Percentiles rank a stretch among this genome's conserved stretches.
phyloP scores from a whole-genome alignment of 805 yeast genomes.

The Candida incommunis region DNA sequence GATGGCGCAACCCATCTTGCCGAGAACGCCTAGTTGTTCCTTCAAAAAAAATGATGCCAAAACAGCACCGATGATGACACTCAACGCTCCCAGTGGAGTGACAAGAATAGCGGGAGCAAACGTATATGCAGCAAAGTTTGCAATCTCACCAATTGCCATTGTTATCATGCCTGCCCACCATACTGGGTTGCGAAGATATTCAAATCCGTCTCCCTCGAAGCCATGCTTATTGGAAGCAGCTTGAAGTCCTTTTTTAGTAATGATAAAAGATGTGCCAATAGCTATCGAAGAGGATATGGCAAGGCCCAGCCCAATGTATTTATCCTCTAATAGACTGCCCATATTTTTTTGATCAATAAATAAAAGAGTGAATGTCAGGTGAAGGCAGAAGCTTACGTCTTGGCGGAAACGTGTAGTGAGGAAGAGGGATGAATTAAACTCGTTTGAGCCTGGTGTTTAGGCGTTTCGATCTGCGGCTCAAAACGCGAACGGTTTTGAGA shows the following conservation, averaged over 20 bases:
- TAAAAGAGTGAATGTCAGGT: too few species aligned
- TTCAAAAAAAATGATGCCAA: constrained; percentile 72
- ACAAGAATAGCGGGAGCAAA: constrained; percentile 90
- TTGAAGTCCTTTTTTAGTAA: constrained; percentile 75
- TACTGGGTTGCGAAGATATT: constrained; percentile 68
- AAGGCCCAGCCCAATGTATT: constrained; percentile 75
- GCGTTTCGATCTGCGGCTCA: too few species aligned
- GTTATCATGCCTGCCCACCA: constrained; percentile 93
- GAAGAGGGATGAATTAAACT: too few species aligned
- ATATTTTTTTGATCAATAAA: too few species aligned
- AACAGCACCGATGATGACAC: constrained; percentile 85
- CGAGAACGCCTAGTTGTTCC: constrained; percentile 77
- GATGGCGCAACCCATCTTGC: constrained; percentile 86
- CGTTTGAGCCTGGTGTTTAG: too few species aligned
- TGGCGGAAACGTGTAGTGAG: too few species aligned
- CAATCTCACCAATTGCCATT: constrained; percentile 82
- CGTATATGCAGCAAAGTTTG: constrained; percentile 88
- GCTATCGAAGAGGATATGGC: constrained; percentile 83
- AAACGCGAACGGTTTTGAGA: too few species aligned
- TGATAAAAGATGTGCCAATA: constrained; percentile 78
- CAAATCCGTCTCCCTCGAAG: constrained; percentile 55
- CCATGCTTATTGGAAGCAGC: constrained; percentile 54
- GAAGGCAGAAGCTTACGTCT: too few species aligned
- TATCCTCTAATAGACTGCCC: constrained; percentile 45
- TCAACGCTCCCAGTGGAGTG: constrained; percentile 81